A percentile compares a stretch with the other conserved stretches of the same genome.
Evolutionary conservation across 768 basidiomycete genomes (phyloP).

Genomic region (Agrocybe chaxingu): DNA sequence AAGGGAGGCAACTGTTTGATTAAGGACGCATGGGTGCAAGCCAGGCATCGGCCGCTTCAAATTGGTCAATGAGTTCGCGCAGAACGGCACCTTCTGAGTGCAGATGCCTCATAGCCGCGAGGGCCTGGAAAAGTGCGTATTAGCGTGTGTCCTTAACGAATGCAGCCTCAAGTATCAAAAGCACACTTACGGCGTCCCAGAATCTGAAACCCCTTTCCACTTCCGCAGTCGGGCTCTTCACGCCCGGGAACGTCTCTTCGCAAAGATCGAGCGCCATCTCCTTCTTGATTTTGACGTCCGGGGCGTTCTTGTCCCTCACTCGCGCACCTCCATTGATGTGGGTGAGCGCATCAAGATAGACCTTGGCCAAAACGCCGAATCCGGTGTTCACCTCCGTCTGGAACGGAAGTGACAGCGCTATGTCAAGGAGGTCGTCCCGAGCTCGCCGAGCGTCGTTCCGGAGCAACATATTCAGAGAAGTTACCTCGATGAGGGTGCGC

Average conservation of each 20-base stretch:
- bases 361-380: constrained; percentile 96
- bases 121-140: constrained; percentile 44
- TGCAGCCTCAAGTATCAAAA: background rate
- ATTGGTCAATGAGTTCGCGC: constrained; percentile 89
- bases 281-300: constrained; percentile 81
- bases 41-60: constrained; percentile 95
- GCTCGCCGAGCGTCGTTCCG: constrained; percentile 82
- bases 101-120: constrained; percentile 87
- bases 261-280: constrained; percentile 85
- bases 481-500: constrained; percentile 86
- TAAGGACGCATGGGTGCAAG: constrained; percentile 87
- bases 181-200: constrained; percentile 86
- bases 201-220: constrained; percentile 97
- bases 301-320: constrained; percentile 73
- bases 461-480: constrained; percentile 89
- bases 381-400: constrained; percentile 97
- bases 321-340: constrained; percentile 80
- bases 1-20: constrained; percentile 16
- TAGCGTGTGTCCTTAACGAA: no score
- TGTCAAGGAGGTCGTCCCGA: constrained; percentile 90
- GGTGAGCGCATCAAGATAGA: constrained; percentile 90
- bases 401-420: constrained; percentile 90
- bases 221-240: constrained; percentile 83
- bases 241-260: constrained; percentile 91
- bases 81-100: constrained; percentile 79